Conservation (phyloP, 2,329 filamentous ascomycete species). For the Colletotrichum theobromicola region DNA sequence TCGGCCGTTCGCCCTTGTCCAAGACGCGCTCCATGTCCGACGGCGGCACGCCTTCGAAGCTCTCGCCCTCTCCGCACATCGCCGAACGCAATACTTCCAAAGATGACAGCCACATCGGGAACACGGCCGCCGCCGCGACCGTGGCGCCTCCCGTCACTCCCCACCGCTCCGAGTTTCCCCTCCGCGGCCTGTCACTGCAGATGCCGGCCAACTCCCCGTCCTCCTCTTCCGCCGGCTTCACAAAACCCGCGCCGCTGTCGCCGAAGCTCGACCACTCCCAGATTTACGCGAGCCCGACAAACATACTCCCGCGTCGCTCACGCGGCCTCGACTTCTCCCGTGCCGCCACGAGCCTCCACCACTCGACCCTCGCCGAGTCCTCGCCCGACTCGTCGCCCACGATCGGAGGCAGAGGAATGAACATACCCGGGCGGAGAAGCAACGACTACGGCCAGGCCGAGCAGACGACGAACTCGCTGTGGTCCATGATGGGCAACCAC, state of each 20-base stretch:
- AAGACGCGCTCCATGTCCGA: conserved; percentile 72
- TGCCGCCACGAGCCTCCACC: conserved; percentile 91
- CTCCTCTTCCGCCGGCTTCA: conserved; percentile 30
- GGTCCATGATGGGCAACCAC: conserved; percentile 72
- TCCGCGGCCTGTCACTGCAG: conserved; percentile 72
- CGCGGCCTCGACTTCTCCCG: conserved; percentile 92
- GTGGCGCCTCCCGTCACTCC: conserved; percentile 68
- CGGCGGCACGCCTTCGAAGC: conserved; percentile 59
- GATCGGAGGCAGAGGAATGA: conserved; percentile 71
- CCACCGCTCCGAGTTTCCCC: conserved; percentile 67
- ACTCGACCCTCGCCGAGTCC: conserved; percentile 90
- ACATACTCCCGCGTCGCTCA: conserved; percentile 86
- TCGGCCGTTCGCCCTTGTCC: conserved; percentile 43
- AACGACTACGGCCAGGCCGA: conserved; percentile 56
- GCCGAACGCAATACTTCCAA: conserved; percentile 65
- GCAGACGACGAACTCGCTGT: conserved; percentile 74
- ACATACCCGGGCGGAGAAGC: conserved; percentile 60
- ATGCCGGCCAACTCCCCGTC: conserved; percentile 60
- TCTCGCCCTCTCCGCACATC: conserved; percentile 64
- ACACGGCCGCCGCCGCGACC: conserved; percentile 23
- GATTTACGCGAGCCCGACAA: conserved; percentile 85
- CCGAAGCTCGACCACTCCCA: conserved; percentile 86
- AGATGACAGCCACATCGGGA: conserved; percentile 66
- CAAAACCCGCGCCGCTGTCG: conserved; percentile 73
- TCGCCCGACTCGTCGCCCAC: conserved; percentile 92